Evolutionary conservation across 768 basidiomycete genomes (phyloP).

Genomic region (Clitopilus hobsonii): DNA sequence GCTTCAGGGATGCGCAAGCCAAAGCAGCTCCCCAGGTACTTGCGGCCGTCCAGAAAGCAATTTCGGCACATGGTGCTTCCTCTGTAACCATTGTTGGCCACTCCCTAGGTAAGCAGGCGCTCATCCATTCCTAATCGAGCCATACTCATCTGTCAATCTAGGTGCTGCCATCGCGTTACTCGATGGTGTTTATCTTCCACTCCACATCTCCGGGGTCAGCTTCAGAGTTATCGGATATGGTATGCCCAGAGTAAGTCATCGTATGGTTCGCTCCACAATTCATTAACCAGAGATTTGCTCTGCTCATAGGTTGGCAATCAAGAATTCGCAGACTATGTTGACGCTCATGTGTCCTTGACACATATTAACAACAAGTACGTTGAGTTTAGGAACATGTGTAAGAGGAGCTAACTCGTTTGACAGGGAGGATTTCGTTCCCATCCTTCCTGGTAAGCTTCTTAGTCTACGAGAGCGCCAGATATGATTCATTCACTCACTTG

Average conservation of each 20-base stretch:
- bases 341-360: constrained; percentile 40
- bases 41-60: constrained; percentile 32
- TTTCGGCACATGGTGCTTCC: constrained; percentile 27
- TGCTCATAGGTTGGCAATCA: constrained; percentile 34
- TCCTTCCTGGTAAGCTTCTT: constrained; percentile 28
- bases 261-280: constrained; percentile 13
- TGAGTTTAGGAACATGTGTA: not conserved
- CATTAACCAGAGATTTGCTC: constrained; percentile 3
- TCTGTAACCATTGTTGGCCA: constrained; percentile 43
- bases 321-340: constrained; percentile 59
- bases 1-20: constrained; percentile 38
- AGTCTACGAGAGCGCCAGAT: not conserved
- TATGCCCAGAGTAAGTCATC: constrained; percentile 33
- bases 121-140: not conserved
- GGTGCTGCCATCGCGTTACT: constrained; percentile 54
- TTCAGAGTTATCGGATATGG: constrained; percentile 36
- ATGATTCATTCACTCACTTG: not conserved
- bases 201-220: constrained; percentile 37
- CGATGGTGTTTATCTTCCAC: constrained; percentile 50
- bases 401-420: not conserved
- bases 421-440: constrained; percentile 37
- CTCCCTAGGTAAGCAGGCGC: constrained; percentile 28
- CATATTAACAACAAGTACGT: constrained; percentile 57
- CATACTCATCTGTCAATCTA: constrained; percentile 2
- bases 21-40: constrained; percentile 35